Evolutionary conservation across 2,329 filamentous ascomycete genomes (phyloP), one percentile per base, ranked within the genome.

Genomic region (Penicillium sp.): DNA sequence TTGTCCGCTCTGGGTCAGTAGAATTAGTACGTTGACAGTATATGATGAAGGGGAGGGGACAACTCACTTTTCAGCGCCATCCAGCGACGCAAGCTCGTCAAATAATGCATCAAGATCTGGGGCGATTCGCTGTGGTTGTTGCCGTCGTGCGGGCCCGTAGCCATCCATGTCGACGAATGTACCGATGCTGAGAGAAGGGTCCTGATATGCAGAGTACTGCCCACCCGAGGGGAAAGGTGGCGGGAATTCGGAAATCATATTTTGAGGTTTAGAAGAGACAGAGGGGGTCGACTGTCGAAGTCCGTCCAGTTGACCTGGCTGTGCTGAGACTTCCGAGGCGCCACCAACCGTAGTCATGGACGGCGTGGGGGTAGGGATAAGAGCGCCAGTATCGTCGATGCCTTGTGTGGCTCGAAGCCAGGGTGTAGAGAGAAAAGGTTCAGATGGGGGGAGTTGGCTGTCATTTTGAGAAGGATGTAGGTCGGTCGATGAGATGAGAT

Each of bases 31-130:
- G 70, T 57, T 72, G 62, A 52, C 12, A 28, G 22, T 42, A 25
- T 37, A 34, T 37, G 14, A n/a, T 10, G 25, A 22, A 10, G 15
- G n/a, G 15, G 34, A 28, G 50, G 10, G 15, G 38, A 5, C 20
- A 28, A 63, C 72, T 63, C 63, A 78, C 78, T 77, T 79, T 65
- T 84, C 81, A 22, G 79, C 79, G 2, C 79, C 82, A 65, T 86
- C 84, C 35, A 86, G 73, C 8, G 83, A 83, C 3, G 83, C 83
- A 39, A 87, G 71, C 63, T 86, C 84, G 54, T 86, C 84, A 60
- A 86, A 86, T 54, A 85, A 78, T 15, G 80, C 82, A 62, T 84
- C 82, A 10, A 76, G 65, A 53, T 76, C 74, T 2, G 73, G 73
- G 6, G 74, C 73, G 49, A 76, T 76, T 34, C 71, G 65, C 25